Percentiles rank a stretch among this genome's conserved stretches.
phyloP scores from a whole-genome alignment of 805 yeast genomes.

The Zygosaccharomyces rouxii region DNA sequence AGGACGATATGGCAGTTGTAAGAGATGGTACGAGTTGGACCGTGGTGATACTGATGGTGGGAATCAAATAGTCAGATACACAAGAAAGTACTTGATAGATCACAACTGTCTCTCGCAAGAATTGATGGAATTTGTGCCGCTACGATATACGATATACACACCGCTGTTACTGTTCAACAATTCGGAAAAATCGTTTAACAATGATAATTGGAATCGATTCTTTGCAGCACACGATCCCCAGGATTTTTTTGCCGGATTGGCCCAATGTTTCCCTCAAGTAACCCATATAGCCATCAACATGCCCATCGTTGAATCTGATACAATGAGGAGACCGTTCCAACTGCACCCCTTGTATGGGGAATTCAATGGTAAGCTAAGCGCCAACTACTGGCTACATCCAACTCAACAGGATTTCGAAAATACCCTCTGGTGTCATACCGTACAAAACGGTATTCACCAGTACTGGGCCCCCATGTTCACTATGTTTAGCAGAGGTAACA shows the following conservation, averaged over 20 bases:
- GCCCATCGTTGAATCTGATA: conserved; percentile 56
- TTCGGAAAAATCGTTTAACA: conserved; percentile 40
- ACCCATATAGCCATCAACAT: conserved; percentile 69
- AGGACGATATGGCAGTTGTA: background rate
- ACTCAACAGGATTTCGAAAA: conserved; percentile 39
- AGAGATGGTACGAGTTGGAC: conserved; percentile 10
- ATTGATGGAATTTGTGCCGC: conserved; percentile 21
- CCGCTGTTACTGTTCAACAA: conserved; percentile 62
- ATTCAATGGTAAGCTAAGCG: background rate
- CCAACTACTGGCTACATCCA: conserved; percentile 36
- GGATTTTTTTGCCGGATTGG: conserved; percentile 22
- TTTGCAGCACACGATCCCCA: conserved; percentile 15
- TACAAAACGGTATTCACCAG: conserved; percentile 73
- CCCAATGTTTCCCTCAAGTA: conserved; percentile 22
- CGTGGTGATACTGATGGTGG: background rate
- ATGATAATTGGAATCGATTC: conserved; percentile 34
- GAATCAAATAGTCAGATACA: conserved; percentile 10
- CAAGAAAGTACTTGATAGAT: conserved; percentile 6
- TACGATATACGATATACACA: conserved; percentile 57
- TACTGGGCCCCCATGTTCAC: conserved; percentile 82
- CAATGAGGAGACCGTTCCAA: conserved; percentile 61
- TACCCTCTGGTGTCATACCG: conserved; percentile 67
- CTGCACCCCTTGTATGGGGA: conserved; percentile 55
- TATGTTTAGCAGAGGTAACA: conserved; percentile 85
- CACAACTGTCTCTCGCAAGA: conserved; percentile 3